Base-by-base conservation (phyloP, 2,329 filamentous ascomycete species). In the Aspergillus sergii region DNA sequence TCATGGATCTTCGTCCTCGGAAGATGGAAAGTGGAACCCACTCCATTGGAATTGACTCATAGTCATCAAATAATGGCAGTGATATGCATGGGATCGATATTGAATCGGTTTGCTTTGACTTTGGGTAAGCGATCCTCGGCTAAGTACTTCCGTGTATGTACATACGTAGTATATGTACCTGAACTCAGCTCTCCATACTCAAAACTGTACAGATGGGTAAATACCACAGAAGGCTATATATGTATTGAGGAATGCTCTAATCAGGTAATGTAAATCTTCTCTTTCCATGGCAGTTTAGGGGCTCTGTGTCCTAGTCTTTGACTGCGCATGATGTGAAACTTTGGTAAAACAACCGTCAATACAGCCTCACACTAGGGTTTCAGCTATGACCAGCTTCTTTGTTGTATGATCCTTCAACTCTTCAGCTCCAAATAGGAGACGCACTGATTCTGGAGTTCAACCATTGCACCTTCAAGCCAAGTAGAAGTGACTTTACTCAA, bases 21-120 rank as follows among this genome's bases (percentile, higher is more conserved):
- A 45, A 30, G 62, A 21, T 60, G 59, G 54, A 58, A 64, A 62
- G 60, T 62, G 56, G 60, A 43, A 21, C 55, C 32, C 28, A 10
- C 26, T 10, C n/a, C 32, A 55, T 55, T 36, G 11, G 10, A 21
- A 12, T 54, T 36, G 51, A 54, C 51, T 54, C 51, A 54, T 36
- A 23, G 7, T 19, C 8, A 54, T 54, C 26, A 50, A 32, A 21
- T 2, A 50, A 23, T 28, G 32, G 48, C 48, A n/a, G 21, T 51
- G 48, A 51, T 32, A 32, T 32, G 14, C 16, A 51, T 34, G n/a
- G 28, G 48, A 32, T 32, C 48, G 26, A 32, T 41, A 16, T 41
- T 51, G 28, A 12, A 32, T 34, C 19, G 16, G 48, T 1, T 14
- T 28, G 26, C 26, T 28, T 28, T 8, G 26, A 28, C 26, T 28